Conservation (phyloP, 179 eudicot species). For the Beta macrorhiza region DNA sequence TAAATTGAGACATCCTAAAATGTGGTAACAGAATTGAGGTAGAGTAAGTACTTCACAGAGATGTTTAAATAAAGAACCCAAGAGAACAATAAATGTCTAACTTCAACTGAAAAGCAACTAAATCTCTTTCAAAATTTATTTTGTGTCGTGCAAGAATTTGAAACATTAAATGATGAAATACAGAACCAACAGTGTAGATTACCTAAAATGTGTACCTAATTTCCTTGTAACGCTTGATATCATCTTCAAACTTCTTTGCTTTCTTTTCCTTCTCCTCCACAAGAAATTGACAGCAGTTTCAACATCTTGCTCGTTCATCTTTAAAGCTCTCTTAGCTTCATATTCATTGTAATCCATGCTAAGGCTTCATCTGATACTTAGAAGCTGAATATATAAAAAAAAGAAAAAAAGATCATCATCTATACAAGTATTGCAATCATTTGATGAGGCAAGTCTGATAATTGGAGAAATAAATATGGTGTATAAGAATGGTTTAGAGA, state of each 20-base stretch:
- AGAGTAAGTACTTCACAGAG: neutral
- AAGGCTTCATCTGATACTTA: slow-evolving; percentile 88
- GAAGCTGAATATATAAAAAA: slow-evolving; percentile 50
- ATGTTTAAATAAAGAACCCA: neutral
- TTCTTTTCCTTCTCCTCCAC: slow-evolving; percentile 58
- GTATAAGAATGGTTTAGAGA: neutral
- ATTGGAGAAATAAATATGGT: neutral
- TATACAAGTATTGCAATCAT: slow-evolving; percentile 2
- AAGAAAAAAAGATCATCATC: slow-evolving; percentile 16
- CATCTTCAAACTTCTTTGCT: slow-evolving; percentile 52
- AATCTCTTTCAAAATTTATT: slow-evolving; percentile 73
- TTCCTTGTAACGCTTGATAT: slow-evolving; percentile 57
- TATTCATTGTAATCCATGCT: slow-evolving; percentile 85
- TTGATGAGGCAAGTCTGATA: neutral
- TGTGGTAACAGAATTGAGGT: no score
- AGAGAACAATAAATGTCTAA: neutral
- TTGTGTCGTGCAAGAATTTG: slow-evolving; percentile 61
- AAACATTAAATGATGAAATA: neutral
- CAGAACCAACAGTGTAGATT: neutral
- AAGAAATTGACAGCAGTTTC: slow-evolving; percentile 38
- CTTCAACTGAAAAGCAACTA: neutral
- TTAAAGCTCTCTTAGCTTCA: slow-evolving; percentile 70
- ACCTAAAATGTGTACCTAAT: slow-evolving; percentile 41
- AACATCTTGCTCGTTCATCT: neutral
- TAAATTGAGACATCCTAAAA: no score